Conservation (phyloP, 192 early-diverging fungal genomes). For the Rhizoclosmatium sp. region DNA sequence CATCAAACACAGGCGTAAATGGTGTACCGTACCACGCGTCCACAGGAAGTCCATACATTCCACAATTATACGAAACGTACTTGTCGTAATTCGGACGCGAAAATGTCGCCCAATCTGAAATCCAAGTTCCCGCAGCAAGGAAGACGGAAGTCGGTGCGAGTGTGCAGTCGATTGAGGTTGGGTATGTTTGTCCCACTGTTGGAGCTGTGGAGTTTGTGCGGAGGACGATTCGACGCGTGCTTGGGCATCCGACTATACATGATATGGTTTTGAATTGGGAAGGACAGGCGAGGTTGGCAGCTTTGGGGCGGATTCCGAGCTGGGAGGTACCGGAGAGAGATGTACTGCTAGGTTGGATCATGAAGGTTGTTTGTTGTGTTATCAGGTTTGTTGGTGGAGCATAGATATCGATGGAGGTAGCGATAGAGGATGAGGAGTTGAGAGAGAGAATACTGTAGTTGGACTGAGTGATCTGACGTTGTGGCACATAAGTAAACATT, state of each 20-base stretch:
- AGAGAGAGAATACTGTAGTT: constrained; percentile 26
- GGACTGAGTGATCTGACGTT: constrained; percentile 14
- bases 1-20: constrained; percentile 32
- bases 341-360: not conserved
- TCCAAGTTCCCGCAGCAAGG: constrained; percentile 25
- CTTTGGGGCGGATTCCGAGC: constrained; percentile 2
- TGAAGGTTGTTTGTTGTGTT: not conserved
- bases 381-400: not conserved
- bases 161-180: constrained; percentile 11
- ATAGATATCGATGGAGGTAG: not conserved
- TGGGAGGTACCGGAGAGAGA: not conserved
- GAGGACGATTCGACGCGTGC: constrained; percentile 2
- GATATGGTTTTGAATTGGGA: not conserved
- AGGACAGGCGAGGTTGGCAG: constrained; percentile 22
- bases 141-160: constrained; percentile 5
- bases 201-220: not conserved
- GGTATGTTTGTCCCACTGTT: not conserved
- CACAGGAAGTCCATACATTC: constrained; percentile 4
- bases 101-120: constrained; percentile 20
- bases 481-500: not conserved
- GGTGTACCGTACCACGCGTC: constrained; percentile 26
- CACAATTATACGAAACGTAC: constrained; percentile 32
- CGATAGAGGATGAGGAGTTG: not conserved
- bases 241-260: constrained; percentile 16
- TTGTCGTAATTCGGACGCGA: constrained; percentile 4